phyloP scores from a whole-genome alignment of 352 stramenopile species.

The Pythium aquatile region DNA sequence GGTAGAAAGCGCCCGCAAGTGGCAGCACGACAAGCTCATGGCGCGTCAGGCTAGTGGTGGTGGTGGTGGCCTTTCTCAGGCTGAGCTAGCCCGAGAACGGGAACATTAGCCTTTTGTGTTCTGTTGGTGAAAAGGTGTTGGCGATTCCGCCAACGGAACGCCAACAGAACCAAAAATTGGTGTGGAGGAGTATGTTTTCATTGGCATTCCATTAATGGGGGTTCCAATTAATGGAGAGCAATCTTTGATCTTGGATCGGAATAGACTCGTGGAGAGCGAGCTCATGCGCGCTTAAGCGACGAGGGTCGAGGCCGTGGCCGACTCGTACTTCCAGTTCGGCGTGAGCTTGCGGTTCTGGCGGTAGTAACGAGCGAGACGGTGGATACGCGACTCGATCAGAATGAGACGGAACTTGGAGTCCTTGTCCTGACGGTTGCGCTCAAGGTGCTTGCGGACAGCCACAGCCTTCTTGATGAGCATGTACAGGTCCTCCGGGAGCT shows the following conservation, averaged over 20 bases:
- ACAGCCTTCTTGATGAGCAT: constrained; percentile 99
- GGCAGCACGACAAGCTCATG: constrained; percentile 12
- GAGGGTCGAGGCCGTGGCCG: constrained; percentile 96
- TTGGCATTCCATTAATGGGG: constrained; percentile 2
- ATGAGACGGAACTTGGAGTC: constrained; percentile 99
- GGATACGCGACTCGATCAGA: constrained; percentile 99
- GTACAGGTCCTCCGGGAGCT: constrained; percentile 99
- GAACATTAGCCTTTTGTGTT: constrained; percentile 4
- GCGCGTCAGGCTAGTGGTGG: not conserved
- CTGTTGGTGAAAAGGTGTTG: constrained; percentile 1
- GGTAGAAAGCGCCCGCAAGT: constrained; percentile 35
- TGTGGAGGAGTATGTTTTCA: constrained; percentile 11
- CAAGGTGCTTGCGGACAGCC: constrained; percentile 99
- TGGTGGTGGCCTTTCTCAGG: not conserved
- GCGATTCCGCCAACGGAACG: not conserved
- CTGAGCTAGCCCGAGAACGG: not conserved
- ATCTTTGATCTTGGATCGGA: constrained; percentile 28
- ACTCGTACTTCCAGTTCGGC: constrained; percentile 99
- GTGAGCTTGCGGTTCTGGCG: constrained; percentile 98
- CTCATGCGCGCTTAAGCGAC: constrained; percentile 92
- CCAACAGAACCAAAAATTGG: constrained; percentile 17
- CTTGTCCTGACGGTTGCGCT: constrained; percentile 99
- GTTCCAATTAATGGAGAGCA: constrained; percentile 5
- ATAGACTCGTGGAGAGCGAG: constrained; percentile 14
- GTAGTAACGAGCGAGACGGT: constrained; percentile 99